Evolutionary conservation across 768 basidiomycete genomes (phyloP).

Genomic region (Mycena galopus): DNA sequence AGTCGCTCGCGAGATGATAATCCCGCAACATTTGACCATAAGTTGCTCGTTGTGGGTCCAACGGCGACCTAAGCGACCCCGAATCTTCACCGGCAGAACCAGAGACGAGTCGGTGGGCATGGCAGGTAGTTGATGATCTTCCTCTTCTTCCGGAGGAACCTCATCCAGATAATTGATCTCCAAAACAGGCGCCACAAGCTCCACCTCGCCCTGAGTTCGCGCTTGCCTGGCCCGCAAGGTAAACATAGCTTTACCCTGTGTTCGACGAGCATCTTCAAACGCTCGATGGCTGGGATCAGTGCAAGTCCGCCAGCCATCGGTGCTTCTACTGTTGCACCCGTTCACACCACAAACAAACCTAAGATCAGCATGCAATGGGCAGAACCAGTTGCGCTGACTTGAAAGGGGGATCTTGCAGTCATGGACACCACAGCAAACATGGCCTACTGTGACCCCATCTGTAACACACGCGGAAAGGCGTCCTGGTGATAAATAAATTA

Average conservation of each 20-base stretch:
- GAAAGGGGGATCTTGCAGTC: background rate
- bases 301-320: constrained; percentile 3
- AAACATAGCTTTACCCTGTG: constrained; percentile 1
- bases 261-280: background rate
- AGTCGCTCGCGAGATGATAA: no score
- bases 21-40: constrained; percentile 39
- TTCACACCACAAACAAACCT: background rate
- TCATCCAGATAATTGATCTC: no score
- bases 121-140: background rate
- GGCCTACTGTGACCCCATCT: constrained; percentile 10
- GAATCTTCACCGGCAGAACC: no score
- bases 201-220: background rate
- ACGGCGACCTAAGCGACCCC: background rate
- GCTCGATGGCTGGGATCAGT: background rate
- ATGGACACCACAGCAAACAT: background rate
- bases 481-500: background rate
- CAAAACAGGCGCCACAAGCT: no score
- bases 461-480: background rate
- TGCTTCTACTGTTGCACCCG: background rate
- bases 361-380: background rate
- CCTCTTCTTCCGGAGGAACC: background rate
- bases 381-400: background rate
- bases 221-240: background rate
- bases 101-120: background rate
- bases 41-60: background rate